Conservation (phyloP, 2,329 filamentous ascomycete species). For the Sphaerostilbella broomeana region DNA sequence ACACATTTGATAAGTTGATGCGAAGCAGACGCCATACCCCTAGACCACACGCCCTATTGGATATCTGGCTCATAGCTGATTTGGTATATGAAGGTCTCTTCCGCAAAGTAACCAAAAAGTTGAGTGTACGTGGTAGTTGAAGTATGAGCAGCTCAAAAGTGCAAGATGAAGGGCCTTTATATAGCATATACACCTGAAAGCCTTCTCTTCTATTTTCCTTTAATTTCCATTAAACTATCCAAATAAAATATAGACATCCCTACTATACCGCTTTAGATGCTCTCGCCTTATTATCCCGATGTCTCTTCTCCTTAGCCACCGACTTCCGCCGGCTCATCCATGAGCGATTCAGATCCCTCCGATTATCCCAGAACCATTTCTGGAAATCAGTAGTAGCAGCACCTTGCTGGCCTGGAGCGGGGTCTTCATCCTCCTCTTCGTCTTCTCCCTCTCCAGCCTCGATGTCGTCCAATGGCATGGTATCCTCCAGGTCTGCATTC, state of each 20-base stretch:
- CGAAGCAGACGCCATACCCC: conserved; percentile 22
- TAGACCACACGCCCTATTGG: conserved; percentile 20
- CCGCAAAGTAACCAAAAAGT: no score
- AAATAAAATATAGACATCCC: background rate
- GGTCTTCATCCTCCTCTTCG: conserved; percentile 19
- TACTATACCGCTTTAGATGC: conserved; percentile 34
- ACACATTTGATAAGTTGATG: conserved; percentile 14
- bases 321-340: conserved; percentile 61
- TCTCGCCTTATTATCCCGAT: conserved; percentile 56
- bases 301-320: conserved; percentile 59
- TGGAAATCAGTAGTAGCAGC: conserved; percentile 48
- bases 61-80: background rate
- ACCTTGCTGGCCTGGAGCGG: conserved; percentile 13
- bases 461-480: conserved; percentile 32
- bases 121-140: background rate
- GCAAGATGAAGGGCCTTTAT: no score
- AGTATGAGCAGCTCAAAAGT: background rate
- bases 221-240: background rate
- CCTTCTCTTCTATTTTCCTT: no score
- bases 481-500: conserved; percentile 35
- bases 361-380: conserved; percentile 62
- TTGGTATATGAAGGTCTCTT: no score
- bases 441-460: conserved; percentile 25
- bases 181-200: no score
- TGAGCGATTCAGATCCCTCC: conserved; percentile 56